These are phyloP conservation scores for Fusarium chaquense DNA, from an alignment of 2,329 filamentous ascomycete genomes.

Conservation along the genomic window DNA sequence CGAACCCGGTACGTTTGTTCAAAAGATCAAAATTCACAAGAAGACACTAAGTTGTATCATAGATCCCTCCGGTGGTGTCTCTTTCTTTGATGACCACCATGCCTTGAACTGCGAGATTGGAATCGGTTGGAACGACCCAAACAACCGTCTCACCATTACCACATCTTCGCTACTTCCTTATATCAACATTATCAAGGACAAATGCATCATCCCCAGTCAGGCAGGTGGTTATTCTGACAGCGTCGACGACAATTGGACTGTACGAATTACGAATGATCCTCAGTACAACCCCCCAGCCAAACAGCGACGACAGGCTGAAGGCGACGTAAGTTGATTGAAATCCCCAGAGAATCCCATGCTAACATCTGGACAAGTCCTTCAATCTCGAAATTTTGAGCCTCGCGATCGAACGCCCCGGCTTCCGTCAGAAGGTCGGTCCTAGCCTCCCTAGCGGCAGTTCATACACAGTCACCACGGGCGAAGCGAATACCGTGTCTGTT, in stretches of 20 bases:
- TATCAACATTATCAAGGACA: not conserved
- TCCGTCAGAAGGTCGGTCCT: not conserved
- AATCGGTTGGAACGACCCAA: not conserved
- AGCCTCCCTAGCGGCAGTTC: not conserved
- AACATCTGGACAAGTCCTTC: not conserved
- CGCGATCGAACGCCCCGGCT: not conserved
- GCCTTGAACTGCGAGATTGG: not conserved
- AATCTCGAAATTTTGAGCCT: not conserved
- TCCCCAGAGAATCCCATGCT: not conserved
- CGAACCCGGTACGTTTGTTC: not conserved
- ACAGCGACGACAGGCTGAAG: not conserved
- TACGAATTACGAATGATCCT: not conserved
- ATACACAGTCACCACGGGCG: not conserved
- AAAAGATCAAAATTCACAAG: rapidly evolving
- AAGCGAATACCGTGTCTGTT: not conserved
- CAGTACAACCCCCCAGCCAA: not conserved
- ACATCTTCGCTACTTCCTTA: not conserved
- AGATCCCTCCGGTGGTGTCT: not conserved
- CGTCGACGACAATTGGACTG: not conserved
- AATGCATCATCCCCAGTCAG: not conserved
- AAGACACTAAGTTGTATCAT: rapidly evolving
- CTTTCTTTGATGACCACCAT: not conserved
- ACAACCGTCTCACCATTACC: not conserved
- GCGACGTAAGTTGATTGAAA: not conserved
- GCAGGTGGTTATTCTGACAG: not conserved